Base-by-base conservation (phyloP, 176 grass and related monocot species). In the Oryza coarctata region DNA sequence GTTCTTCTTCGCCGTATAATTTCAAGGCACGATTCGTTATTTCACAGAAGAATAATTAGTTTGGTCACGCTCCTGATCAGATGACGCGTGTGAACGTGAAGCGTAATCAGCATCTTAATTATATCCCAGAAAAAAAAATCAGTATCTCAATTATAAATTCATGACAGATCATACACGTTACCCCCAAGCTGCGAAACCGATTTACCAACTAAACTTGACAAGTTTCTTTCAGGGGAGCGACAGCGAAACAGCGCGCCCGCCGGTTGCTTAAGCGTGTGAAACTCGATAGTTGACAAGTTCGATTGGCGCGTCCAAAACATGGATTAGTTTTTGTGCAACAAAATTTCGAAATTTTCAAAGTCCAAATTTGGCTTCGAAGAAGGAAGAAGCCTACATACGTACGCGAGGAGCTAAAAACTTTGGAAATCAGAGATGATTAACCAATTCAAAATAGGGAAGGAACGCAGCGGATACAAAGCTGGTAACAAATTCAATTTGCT, bases 141-240 rank as follows among this genome's bases (percentile, higher is more conserved):
- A 22, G 18, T 8, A 55, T 60, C 55, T 9, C 3, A 23, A 60
- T 60, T 60, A 11, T 3, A 72, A 77, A 77, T 1, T 0, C 12
- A 26, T 34, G 64, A 35, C 71, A 27, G 13, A 20, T 34, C 45
- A 28, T 41, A 76, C 82, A 76, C 82, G 72, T 31, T 65, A 65
- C 68, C 23, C 10, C 1, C 18, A 0, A 13, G 5, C 2, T 9
- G 43, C 34, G 70, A 68, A 75, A 57, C 1, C 0, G 81, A 65
- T 50, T 10, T 10, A n/a, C 5, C n/a, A 61, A 44, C 38, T 7
- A 27, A 7, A 40, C 17, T 5, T 36, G 62, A 68, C 44, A 57
- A 36, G 14, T 60, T 55, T 0, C 18, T 55, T 55, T n/a, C 50
- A n/a, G 18, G 50, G 2, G 6, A 55, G 50, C 49, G 50, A 22